phyloP scores from a whole-genome alignment of 2,329 filamentous ascomycete genomes.

The Penicillium vulpinum region DNA sequence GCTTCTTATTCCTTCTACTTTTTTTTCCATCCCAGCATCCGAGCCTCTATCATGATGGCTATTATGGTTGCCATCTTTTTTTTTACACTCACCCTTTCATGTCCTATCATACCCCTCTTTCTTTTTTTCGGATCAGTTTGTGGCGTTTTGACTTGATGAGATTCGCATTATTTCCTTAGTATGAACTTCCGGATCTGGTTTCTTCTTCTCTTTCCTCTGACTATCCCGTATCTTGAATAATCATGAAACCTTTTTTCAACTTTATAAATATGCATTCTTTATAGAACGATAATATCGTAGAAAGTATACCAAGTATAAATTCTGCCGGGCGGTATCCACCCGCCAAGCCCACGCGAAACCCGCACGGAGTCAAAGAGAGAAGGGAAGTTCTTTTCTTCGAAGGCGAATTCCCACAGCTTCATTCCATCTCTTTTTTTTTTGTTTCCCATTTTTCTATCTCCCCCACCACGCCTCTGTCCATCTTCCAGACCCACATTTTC shows the following conservation, averaged over 20 bases:
- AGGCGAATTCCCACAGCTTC: conserved; percentile 28
- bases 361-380: conserved; percentile 26
- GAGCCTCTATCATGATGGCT: conserved; percentile 1
- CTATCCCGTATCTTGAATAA: conserved; percentile 2
- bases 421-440: conserved; percentile 17
- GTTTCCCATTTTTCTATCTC: conserved; percentile 9
- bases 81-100: conserved; percentile 15
- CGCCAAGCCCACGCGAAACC: conserved; percentile 28
- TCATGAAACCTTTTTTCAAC: neutral
- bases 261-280: neutral
- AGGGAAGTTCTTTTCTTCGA: conserved; percentile 29
- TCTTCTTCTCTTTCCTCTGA: neutral
- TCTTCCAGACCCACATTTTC: conserved; percentile 14
- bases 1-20: conserved; percentile 5
- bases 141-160: conserved; percentile 14
- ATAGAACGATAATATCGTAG: too few relatives aligned
- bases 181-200: neutral
- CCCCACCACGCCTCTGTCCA: conserved; percentile 6
- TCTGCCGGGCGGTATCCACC: conserved; percentile 25
- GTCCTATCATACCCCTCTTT: conserved; percentile 24
- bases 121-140: conserved; percentile 9
- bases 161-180: conserved; percentile 4
- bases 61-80: conserved; percentile 12
- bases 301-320: conserved; percentile 4
- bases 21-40: conserved; percentile 5